A percentile compares a stretch with the other conserved stretches of the same genome.
Evolutionary conservation across 257 asterid genomes (phyloP).

Genomic region (Solanum pinnatisectum): DNA sequence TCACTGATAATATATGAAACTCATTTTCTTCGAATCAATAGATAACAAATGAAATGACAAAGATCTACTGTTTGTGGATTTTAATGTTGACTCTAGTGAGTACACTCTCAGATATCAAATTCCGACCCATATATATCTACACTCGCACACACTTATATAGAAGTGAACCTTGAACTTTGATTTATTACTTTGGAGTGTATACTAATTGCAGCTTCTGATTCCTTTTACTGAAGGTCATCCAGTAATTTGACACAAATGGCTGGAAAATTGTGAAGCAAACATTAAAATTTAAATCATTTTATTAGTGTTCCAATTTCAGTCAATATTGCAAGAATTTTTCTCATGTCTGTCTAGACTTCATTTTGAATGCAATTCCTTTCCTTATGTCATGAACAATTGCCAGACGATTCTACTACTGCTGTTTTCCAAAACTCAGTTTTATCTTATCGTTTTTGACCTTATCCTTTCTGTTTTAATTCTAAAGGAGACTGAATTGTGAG

Average conservation of each 20-base stretch:
- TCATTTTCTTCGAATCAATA: not conserved
- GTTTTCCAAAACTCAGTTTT: not conserved
- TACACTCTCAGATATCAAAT: not conserved
- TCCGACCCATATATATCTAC: not conserved
- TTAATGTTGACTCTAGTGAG: not conserved
- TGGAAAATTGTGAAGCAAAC: not conserved
- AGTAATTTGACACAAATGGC: not conserved
- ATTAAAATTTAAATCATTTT: not conserved
- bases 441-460: not conserved
- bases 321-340: not conserved
- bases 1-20: constrained; percentile 1
- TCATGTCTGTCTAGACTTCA: not conserved
- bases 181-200: not conserved
- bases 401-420: not conserved
- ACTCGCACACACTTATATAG: not conserved
- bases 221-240: not conserved
- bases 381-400: not conserved
- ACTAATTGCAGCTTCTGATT: not conserved
- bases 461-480: not conserved
- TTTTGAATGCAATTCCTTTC: not conserved
- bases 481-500: not conserved
- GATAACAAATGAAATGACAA: not conserved
- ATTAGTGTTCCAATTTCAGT: not conserved
- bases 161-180: not conserved
- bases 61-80: not conserved